Base-by-base conservation (phyloP, 768 basidiomycete genomes). In the Boletus rubroflammeus region DNA sequence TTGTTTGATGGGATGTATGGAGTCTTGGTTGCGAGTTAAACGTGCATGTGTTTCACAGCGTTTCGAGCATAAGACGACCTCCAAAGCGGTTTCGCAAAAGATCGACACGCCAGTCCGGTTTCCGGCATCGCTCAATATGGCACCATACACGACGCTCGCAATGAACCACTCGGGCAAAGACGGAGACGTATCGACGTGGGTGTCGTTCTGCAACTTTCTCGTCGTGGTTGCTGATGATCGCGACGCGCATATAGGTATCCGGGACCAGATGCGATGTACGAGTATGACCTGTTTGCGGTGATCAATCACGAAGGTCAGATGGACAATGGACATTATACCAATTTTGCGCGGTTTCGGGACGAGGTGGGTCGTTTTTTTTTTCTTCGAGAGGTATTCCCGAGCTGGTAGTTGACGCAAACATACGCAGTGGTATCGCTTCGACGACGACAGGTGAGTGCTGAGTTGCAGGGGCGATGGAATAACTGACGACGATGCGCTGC, bases 301-400 rank as follows among this genome's bases (percentile, higher is more conserved):
- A 88, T 98, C 55, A 93, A 90, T 61, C 94, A 98, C 68, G 93
- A 97, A 69, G 95, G 95, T 6, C 88, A 90, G 68, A 83, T 97
- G 64, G 87, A 95, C 68, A 96, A 92, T 51, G 96, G 95, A 0
- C 96, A 98, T 64, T 98, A 97, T 70, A 93, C 88, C 28, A 90
- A 88, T 67, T 94, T 81, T 68, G 86, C 89, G 15, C 81, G 91
- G 25, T 92, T 84, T 62, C 81, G 86, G 52, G 88, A 96, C 63
- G 92, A 93, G 74, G 88, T 91, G 59, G 56, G 86, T 74, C 26
- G n/a, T 23, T 35, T 32, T 34, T 25, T 25, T n/a, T 13, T 3
- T 17, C 7, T 35, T 39, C 15, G 3, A 8, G 9, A 2, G 7
- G 19, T 8, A 15, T 43, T 8, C n/a, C 0, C 15, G 23, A 8